Conservation (phyloP, 305 asterid species). For the Fraxinus nigra region DNA sequence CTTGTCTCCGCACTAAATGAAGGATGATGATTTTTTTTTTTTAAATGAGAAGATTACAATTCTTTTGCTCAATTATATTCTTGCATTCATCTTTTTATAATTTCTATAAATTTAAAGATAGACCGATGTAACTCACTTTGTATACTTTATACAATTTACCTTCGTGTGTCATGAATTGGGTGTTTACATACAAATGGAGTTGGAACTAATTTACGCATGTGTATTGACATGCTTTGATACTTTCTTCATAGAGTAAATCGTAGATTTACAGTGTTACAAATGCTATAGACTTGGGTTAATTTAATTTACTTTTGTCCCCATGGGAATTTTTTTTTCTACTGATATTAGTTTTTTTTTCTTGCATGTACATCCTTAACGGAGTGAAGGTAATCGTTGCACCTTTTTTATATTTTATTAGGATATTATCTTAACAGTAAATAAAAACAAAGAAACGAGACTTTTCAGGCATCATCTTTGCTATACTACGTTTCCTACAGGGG, state of each 20-base stretch:
- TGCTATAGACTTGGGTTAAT: constrained; percentile 10
- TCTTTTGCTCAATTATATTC: no score
- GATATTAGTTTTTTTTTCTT: constrained; percentile 33
- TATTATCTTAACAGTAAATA: neutral
- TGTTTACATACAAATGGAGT: no score
- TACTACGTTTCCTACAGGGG: neutral
- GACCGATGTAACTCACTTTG: no score
- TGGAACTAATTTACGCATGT: no score
- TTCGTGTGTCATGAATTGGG: no score
- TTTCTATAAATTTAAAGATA: no score
- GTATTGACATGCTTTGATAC: no score
- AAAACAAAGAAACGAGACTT: neutral
- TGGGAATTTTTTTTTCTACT: constrained; percentile 18
- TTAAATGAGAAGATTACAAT: no score
- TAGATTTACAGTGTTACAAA: constrained; percentile 9
- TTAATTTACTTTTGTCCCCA: constrained; percentile 21
- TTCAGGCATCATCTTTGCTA: constrained; percentile 4
- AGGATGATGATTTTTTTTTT: no score
- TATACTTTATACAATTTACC: no score
- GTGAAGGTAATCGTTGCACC: constrained; percentile 65
- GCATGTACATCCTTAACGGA: constrained; percentile 40
- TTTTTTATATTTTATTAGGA: neutral
- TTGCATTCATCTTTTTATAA: no score
- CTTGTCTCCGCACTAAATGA: no score
- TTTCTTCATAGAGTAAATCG: constrained; percentile 1